Evolutionary conservation across 2,329 filamentous ascomycete species (phyloP), one percentile per base, ranked within the genome.

Genomic region (Phaeoacremonium minimum): DNA sequence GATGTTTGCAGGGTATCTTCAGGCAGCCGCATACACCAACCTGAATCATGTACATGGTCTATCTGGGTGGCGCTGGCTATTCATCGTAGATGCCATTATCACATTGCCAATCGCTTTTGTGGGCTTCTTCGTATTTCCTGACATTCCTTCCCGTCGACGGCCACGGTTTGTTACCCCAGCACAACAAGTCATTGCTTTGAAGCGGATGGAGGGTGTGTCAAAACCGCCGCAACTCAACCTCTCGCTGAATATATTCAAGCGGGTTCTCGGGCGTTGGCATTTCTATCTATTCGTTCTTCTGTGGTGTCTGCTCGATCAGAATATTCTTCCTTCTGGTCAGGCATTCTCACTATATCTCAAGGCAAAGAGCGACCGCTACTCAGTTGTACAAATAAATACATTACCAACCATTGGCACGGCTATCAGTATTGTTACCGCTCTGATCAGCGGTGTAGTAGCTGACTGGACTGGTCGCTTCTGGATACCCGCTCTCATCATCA

Each of bases 41-140:
- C 56, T 74, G 0, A 67, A 71, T 14, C 71, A 69, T 0, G 57
- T 67, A 0, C 54, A 53, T 4, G 72, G 71, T 0, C 63, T 70
- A 50, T 53, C 66, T 0, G 73, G 72, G 0, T 75, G 69, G 70
- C 53, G 61, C 32, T 71, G 63, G 70, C 53, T 75, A 0, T 77
- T 76, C 33, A 67, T 77, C 9, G 74, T 77, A 17, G 72, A 76
- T 35, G 73, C 72, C 1, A 60, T 74, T 18, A 75, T 76, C 46
- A 72, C 68, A 1, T 56, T 77, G 3, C 73, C 71, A 0, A 63
- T 77, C 8, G 66, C 69, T 0, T 37, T 77, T 3, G 60, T 67
- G 6, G 73, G 73, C 0, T 74, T 65, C 41, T 37, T 75, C 6
- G 63, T 75, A 4, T 54, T 52, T 35, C 64, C 64, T 0, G 64